Evolutionary conservation across 2,329 filamentous ascomycete species (phyloP), one percentile per base, ranked within the genome.

Genomic region (Verticillium zaregamsianum): DNA sequence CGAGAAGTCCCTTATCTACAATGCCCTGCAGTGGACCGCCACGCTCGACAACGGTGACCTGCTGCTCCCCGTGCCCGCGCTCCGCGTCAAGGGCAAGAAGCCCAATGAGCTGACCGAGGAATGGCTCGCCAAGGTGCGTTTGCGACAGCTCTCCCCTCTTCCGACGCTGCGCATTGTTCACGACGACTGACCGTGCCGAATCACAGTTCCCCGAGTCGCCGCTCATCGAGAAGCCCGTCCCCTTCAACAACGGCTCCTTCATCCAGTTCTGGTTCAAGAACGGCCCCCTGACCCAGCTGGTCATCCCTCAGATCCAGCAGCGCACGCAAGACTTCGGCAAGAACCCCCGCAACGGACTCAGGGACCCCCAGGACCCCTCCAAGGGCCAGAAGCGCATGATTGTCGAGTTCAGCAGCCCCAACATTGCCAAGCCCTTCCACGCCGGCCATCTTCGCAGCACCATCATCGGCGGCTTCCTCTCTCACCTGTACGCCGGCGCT

Each of bases 351-450:
- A 74, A 86, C 37, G 89, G 88, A 8, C 77, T 89, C 39, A 82
- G 81, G 66, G 86, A 92, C 70, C 81, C 84, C 40, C 77, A 80
- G 25, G 83, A 91, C 70, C 81, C 86, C 8, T 81, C 79, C 59
- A 79, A 82, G 63, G 86, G 84, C 64, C 80, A 80, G 68, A 91
- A 91, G 80, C 84, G 82, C 64, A 83, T 87, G 49, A 85, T 95
- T 59, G 84, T 95, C 68, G 91, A 95, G 71, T 95, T 94, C 75
- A 92, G 89, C 8, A 93, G 90, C 8, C 91, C 92, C 58, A 95
- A 95, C 73, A 93, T 95, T 63, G 91, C 91, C 55, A 94, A 94
- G 77, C 91, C 90, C 28, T 93, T 93, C 79, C 90, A 92, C 71
- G 90, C 90, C 45, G 89, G 90, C 14, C 90, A 93, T 74, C 79